These are phyloP conservation scores for Neurospora sp. DNA, from an alignment of 495 filamentous ascomycete genomes.

Conservation along the genomic window DNA sequence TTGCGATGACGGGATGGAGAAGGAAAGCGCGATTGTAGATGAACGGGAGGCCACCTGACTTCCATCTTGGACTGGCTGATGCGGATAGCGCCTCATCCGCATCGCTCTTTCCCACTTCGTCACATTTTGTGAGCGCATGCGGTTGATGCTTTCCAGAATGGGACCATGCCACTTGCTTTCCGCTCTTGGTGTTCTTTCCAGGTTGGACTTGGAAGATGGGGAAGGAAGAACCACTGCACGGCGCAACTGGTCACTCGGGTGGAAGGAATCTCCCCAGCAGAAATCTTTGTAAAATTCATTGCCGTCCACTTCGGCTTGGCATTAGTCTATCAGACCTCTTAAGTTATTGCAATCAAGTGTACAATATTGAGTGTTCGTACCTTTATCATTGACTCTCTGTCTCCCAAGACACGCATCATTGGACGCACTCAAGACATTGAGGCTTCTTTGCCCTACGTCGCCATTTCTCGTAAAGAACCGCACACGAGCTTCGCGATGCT, in stretches of 20 bases:
- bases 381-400: background rate
- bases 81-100: background rate
- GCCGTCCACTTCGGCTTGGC: background rate
- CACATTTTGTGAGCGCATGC: background rate
- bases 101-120: background rate
- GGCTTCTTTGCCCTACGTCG: background rate
- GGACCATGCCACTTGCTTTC: background rate
- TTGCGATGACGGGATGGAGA: background rate
- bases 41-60: background rate
- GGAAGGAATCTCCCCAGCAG: background rate
- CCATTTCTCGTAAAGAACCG: background rate
- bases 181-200: background rate
- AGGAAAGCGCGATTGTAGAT: background rate
- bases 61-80: background rate
- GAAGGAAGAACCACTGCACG: background rate
- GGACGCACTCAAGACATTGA: background rate
- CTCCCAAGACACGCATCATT: background rate
- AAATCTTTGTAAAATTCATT: background rate
- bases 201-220: background rate
- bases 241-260: background rate
- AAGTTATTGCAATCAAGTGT: background rate
- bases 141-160: background rate
- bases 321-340: background rate
- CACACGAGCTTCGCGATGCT: background rate
- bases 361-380: background rate